Conservation (phyloP, 805 yeast genomes). For the Yamadazyma nakazawae region DNA sequence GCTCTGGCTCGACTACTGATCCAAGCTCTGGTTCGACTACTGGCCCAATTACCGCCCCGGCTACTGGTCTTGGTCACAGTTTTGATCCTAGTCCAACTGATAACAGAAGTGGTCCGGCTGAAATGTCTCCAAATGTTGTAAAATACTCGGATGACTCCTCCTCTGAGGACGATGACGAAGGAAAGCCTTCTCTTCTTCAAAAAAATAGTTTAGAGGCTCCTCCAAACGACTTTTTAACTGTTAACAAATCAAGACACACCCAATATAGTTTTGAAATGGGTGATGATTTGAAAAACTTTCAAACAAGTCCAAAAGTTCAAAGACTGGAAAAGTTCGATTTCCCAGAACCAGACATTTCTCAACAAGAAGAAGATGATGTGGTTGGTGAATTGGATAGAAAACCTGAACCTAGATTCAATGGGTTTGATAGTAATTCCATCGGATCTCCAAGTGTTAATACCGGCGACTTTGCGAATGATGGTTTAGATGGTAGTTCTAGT, state of each 20-base stretch:
- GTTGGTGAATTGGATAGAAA: slow-evolving; percentile 15
- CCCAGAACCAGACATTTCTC: slow-evolving; percentile 14
- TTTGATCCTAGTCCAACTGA: not conserved
- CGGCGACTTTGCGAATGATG: not conserved
- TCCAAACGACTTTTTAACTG: slow-evolving; percentile 9
- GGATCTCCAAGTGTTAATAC: not conserved
- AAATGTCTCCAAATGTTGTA: slow-evolving; percentile 35
- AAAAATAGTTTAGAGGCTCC: slow-evolving; percentile 28
- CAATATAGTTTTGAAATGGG: slow-evolving; percentile 40
- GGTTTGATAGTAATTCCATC: slow-evolving; percentile 4
- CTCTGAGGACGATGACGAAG: slow-evolving; percentile 29
- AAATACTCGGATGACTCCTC: slow-evolving; percentile 30
- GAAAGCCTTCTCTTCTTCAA: slow-evolving; percentile 31
- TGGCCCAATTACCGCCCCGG: not conserved
- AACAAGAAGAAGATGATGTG: slow-evolving; percentile 11
- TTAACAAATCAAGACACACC: slow-evolving; percentile 14
- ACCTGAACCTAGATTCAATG: slow-evolving; percentile 3
- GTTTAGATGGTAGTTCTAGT: not conserved
- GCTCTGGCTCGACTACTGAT: not conserved
- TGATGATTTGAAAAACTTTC: slow-evolving; percentile 32
- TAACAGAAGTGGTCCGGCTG: not conserved
- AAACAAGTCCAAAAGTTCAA: slow-evolving; percentile 25
- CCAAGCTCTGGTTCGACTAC: not conserved
- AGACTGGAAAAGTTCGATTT: slow-evolving; percentile 14
- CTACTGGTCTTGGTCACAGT: too few species aligned